Conservation (phyloP, 257 asterid genomes). For the Rubia yunnanensis region DNA sequence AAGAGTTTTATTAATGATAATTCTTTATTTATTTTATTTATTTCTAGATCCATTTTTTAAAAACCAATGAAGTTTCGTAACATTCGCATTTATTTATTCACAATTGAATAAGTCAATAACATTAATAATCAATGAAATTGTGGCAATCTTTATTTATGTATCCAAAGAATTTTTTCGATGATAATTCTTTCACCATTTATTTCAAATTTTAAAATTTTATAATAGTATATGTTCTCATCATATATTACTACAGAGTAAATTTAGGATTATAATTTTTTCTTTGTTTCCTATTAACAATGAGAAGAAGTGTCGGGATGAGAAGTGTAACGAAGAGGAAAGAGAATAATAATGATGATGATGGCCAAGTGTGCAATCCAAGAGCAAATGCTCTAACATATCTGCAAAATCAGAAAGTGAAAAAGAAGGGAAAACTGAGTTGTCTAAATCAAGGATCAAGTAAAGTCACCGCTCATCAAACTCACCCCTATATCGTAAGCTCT, state of each 20-base stretch:
- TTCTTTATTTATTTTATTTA: too few relatives aligned
- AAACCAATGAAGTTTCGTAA: too few relatives aligned
- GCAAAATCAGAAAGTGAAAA: conserved; percentile 5
- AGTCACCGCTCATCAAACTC: neutral
- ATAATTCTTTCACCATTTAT: too few relatives aligned
- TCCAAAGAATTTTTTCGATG: too few relatives aligned
- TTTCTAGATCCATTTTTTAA: too few relatives aligned
- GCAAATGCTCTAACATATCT: conserved; percentile 1
- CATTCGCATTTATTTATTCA: neutral
- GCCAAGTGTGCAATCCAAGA: neutral
- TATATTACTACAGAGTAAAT: neutral
- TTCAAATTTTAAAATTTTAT: neutral
- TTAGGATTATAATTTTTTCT: too few relatives aligned
- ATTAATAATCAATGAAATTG: too few relatives aligned
- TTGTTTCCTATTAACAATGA: neutral
- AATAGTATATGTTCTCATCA: neutral
- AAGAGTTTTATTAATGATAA: too few relatives aligned
- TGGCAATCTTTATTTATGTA: neutral
- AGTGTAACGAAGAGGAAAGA: neutral
- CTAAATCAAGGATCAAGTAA: neutral
- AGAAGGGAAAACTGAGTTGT: neutral
- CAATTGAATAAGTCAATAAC: neutral
- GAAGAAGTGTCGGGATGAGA: neutral
- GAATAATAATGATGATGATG: neutral
- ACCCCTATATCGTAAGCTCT: neutral